phyloP scores from a whole-genome alignment of 140 eudicot species.

The Ambrosia hybrid region DNA sequence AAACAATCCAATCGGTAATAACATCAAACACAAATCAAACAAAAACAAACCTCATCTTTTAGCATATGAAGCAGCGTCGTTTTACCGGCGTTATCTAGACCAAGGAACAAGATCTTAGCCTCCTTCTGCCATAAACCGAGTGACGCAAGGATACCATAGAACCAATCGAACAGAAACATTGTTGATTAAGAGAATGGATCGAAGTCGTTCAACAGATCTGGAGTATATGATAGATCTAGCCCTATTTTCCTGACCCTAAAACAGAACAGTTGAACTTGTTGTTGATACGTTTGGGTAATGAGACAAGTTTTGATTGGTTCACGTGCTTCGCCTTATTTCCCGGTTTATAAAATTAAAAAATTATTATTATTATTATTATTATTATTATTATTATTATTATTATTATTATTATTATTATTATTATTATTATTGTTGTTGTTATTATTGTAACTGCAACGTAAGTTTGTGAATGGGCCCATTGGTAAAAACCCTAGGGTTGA shows the following conservation, averaged over 20 bases:
- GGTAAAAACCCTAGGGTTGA: background rate
- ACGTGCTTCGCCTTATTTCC: slow-evolving; percentile 37
- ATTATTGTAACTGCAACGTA: no score
- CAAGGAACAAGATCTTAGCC: slow-evolving; percentile 57
- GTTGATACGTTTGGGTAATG: slow-evolving; percentile 30
- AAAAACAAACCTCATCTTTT: slow-evolving; percentile 47
- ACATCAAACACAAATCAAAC: background rate
- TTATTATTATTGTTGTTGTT: no score
- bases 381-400: no score
- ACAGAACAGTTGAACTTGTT: slow-evolving; percentile 25
- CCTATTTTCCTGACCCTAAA: no score
- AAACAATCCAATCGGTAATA: no score
- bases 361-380: no score
- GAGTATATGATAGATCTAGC: no score
- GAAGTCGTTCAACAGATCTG: slow-evolving; percentile 18
- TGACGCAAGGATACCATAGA: slow-evolving; percentile 52
- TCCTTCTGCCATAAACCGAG: slow-evolving; percentile 58
- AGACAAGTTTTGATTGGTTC: slow-evolving; percentile 31
- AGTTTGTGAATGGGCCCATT: no score
- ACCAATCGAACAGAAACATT: slow-evolving; percentile 58
- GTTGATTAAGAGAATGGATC: background rate
- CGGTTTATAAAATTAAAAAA: no score
- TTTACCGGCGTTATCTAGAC: slow-evolving; percentile 60
- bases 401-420: no score
- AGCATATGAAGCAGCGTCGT: slow-evolving; percentile 59